A percentile compares a stretch with the other conserved stretches of the same genome.
phyloP scores from a whole-genome alignment of 2,329 filamentous ascomycete species.

The Aureobasidium sp. region DNA sequence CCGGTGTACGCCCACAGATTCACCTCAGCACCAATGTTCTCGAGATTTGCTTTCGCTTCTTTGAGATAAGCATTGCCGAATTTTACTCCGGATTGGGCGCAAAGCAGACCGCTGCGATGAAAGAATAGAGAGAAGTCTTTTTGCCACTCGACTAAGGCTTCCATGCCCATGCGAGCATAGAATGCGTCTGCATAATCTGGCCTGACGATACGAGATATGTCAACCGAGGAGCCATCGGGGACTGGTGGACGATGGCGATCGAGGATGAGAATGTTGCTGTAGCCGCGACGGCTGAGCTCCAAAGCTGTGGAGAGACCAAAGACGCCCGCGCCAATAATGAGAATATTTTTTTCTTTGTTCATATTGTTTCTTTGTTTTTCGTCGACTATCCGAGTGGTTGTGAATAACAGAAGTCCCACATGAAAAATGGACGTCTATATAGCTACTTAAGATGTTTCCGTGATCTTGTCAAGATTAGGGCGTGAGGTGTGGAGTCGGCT shows the following conservation, averaged over 20 bases:
- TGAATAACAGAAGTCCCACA: not conserved
- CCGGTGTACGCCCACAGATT: not conserved
- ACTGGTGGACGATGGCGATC: slow-evolving; percentile 13
- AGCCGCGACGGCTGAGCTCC: slow-evolving; percentile 22
- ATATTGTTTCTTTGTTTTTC: not conserved
- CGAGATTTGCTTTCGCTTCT: not conserved
- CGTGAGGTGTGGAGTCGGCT: not conserved
- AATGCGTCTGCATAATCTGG: slow-evolving; percentile 29
- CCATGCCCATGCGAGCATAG: slow-evolving; percentile 26
- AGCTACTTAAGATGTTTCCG: too few relatives aligned
- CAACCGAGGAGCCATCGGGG: slow-evolving; percentile 28
- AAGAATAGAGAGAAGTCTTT: not conserved
- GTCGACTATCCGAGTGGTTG: not conserved
- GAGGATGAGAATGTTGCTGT: slow-evolving; percentile 24
- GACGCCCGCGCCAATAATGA: slow-evolving; percentile 27
- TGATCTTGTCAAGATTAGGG: not conserved
- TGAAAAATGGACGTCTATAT: too few relatives aligned
- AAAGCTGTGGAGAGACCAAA: slow-evolving; percentile 33
- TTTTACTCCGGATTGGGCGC: not conserved
- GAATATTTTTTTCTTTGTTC: not conserved
- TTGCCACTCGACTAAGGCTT: slow-evolving; percentile 19
- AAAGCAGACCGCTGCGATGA: not conserved
- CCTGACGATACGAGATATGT: slow-evolving; percentile 35
- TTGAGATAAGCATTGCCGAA: not conserved
- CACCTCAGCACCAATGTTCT: not conserved